A percentile compares a stretch with the other conserved stretches of the same genome.
These are phyloP conservation scores for Cordyceps militaris DNA, from an alignment of 2,329 filamentous ascomycete genomes.

Conservation along the genomic window DNA sequence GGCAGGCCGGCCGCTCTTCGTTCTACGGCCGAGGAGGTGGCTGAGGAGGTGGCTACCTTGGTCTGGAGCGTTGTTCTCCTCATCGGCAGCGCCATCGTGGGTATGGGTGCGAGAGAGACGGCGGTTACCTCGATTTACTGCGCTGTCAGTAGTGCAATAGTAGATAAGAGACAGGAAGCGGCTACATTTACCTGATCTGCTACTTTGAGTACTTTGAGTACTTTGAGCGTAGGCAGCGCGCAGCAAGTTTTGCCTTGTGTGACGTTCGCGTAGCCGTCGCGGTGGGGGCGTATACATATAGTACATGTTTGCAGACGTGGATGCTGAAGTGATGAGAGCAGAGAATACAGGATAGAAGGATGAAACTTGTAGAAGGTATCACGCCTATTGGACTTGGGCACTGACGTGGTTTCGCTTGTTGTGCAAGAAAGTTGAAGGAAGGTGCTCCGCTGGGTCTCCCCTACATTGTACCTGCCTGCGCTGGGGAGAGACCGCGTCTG, in stretches of 20 bases:
- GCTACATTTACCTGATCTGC: too few relatives aligned
- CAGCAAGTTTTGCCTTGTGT: too few relatives aligned
- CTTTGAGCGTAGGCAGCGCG: too few relatives aligned
- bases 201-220: too few relatives aligned
- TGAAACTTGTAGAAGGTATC: background rate
- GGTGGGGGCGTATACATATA: too few relatives aligned
- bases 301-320: background rate
- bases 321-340: background rate
- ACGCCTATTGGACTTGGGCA: background rate
- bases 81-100: constrained; percentile 11
- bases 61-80: background rate
- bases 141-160: too few relatives aligned
- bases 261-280: too few relatives aligned
- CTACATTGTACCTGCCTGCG: background rate
- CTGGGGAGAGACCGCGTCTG: too few relatives aligned
- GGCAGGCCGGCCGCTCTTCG: constrained; percentile 8
- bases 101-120: too few relatives aligned
- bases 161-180: too few relatives aligned
- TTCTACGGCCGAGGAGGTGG: constrained; percentile 4
- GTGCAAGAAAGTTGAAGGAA: background rate
- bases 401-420: background rate
- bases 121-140: too few relatives aligned
- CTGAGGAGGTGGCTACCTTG: constrained; percentile 4
- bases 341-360: background rate
- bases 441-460: background rate